Evolutionary conservation across 257 asterid genomes (phyloP), one percentile per base, ranked within the genome.

Genomic region (Linderniella brevidens): DNA sequence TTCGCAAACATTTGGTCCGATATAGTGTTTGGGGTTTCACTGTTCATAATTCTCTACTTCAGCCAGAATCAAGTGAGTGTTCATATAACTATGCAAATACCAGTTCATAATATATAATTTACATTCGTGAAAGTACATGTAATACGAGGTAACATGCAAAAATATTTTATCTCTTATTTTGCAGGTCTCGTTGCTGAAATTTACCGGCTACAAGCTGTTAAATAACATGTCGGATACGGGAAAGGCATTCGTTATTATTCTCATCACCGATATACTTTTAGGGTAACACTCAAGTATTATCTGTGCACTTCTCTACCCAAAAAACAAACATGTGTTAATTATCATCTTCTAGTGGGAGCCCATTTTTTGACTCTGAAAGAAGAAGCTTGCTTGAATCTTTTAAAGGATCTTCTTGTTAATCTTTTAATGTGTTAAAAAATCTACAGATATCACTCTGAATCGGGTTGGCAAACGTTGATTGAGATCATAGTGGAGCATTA

Each of bases 1-100:
- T 90, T 85, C 67, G 98, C 98, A 45, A 85, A 90, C 74, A 90
- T 90, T 58, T 90, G 83, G 88, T 90, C 98, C 5, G 96, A 90
- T 67, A 60, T 70, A 58, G 83, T 77, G 68, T 90, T 76, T 68
- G 98, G 96, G 65, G 58, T 77, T 54, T 78, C 98, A 54, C 57
- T 85, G 43, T 90, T 90, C 72, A 32, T 74, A 71, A 82, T 84
- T 62, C 71, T 88, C 53, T 80, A 65, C 80, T 78, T 76, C 87
- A 64, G 64, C 69, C 80, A 72, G 63, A 75, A 64, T 73, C 78
- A 81, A 69, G 98, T 90, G 71, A 79, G 95, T 67, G 53, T n/a
- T 49, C 58, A 53, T 56, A 19, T 40, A 48, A 32, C 32, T 40
- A 38, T 17, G 17, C 40, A 35, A 25, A 47, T 17, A 7, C 42